phyloP scores from a whole-genome alignment of 306 rosid genomes.

The Vicia sativa region DNA sequence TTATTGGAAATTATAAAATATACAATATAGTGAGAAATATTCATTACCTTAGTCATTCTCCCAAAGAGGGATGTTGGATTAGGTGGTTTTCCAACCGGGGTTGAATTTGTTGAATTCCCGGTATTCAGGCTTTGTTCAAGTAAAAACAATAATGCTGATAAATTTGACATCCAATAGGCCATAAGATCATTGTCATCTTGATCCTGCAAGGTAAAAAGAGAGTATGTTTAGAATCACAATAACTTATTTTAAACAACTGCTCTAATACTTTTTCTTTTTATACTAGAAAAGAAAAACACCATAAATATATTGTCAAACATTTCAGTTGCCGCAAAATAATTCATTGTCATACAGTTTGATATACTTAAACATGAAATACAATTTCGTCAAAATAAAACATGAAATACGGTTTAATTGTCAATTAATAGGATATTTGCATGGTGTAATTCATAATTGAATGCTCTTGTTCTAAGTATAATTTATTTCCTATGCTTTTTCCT shows the following conservation, averaged over 20 bases:
- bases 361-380: no score
- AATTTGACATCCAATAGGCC: conserved; percentile 97
- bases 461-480: background rate
- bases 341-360: no score
- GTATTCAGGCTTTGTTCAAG: conserved; percentile 86
- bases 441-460: conserved; percentile 20
- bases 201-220: conserved; percentile 57
- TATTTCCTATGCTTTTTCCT: background rate
- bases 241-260: background rate
- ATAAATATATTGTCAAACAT: no score
- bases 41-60: conserved; percentile 92
- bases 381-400: background rate
- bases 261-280: no score
- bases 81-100: conserved; percentile 70
- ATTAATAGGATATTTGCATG: background rate
- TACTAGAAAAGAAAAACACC: no score
- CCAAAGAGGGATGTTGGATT: conserved; percentile 92
- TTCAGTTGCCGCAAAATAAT: no score
- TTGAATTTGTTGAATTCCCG: conserved; percentile 56
- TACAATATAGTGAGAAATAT: conserved; percentile 11
- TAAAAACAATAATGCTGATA: conserved; percentile 81
- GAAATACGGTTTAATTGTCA: background rate
- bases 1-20: conserved; percentile 22
- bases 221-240: background rate
- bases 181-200: conserved; percentile 91